Evolutionary conservation across 2,329 filamentous ascomycete species (phyloP).

Genomic region (Alternaria longipes): DNA sequence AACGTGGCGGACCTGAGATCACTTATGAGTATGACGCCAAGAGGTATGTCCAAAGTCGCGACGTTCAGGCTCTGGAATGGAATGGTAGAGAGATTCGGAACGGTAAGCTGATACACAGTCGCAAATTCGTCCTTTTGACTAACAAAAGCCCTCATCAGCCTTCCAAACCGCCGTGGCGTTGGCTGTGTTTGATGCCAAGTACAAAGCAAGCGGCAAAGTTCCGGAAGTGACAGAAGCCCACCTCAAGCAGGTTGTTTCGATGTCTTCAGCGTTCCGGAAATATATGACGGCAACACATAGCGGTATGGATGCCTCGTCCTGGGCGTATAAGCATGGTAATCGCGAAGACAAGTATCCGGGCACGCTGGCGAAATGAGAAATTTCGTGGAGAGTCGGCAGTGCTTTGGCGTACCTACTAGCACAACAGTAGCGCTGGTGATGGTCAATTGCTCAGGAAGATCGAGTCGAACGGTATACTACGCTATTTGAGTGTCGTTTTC

Average conservation of each 20-base stretch:
- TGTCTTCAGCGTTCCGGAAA: slow-evolving; percentile 19
- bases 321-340: slow-evolving; percentile 13
- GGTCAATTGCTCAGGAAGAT: neutral
- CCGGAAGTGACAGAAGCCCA: slow-evolving; percentile 11
- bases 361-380: neutral
- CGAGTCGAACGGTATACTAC: neutral
- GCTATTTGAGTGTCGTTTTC: neutral
- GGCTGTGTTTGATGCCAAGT: no score
- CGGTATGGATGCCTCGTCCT: slow-evolving; percentile 11
- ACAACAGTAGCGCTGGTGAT: neutral
- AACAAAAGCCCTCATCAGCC: no score
- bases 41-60: neutral
- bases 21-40: neutral
- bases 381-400: neutral
- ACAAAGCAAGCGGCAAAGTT: neutral
- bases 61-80: neutral
- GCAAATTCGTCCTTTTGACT: no score
- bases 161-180: no score
- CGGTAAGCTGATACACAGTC: neutral
- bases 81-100: neutral
- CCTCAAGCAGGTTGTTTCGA: slow-evolving; percentile 19
- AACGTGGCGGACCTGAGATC: neutral
- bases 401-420: neutral
- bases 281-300: slow-evolving; percentile 17
- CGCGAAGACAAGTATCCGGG: slow-evolving; percentile 6